Conservation (phyloP, 1,139 yeast genomes). For the Saccharomycopsis hybrid region DNA sequence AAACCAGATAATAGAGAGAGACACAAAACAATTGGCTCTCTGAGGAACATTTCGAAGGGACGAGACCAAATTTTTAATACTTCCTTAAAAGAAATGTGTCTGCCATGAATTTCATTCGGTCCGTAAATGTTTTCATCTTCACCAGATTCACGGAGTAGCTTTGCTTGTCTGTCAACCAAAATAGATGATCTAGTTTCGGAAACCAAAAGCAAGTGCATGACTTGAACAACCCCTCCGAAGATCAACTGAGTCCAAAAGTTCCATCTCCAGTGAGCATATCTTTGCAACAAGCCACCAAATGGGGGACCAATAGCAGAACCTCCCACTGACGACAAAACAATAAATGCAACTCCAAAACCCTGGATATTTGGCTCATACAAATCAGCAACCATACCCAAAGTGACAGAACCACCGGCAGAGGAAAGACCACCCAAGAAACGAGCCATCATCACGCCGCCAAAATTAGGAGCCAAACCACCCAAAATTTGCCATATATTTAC, state of each 20-base stretch:
- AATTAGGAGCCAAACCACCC: slow-evolving; percentile 56
- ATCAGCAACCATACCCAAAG: slow-evolving; percentile 37
- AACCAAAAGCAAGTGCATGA: slow-evolving; percentile 31
- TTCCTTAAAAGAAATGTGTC: slow-evolving; percentile 26
- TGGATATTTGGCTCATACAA: slow-evolving; percentile 36
- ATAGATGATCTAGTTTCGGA: slow-evolving; percentile 33
- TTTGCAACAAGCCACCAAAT: slow-evolving; percentile 33
- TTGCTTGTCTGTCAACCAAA: slow-evolving; percentile 33
- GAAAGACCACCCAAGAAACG: slow-evolving; percentile 76
- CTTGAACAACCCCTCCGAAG: slow-evolving; percentile 31
- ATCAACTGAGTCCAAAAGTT: slow-evolving; percentile 37
- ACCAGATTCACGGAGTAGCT: slow-evolving; percentile 31
- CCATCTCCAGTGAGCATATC: slow-evolving; percentile 32
- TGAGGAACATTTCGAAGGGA: slow-evolving; percentile 34
- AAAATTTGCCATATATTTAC: slow-evolving; percentile 76
- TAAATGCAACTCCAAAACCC: slow-evolving; percentile 35
- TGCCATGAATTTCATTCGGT: slow-evolving; percentile 27
- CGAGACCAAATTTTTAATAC: slow-evolving; percentile 31
- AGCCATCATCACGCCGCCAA: slow-evolving; percentile 53
- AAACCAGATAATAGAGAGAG: slow-evolving; percentile 36
- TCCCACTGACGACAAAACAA: slow-evolving; percentile 35
- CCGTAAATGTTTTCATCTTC: slow-evolving; percentile 29
- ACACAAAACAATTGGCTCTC: slow-evolving; percentile 35
- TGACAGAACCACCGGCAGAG: slow-evolving; percentile 67
- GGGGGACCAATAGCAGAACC: slow-evolving; percentile 36